Percentiles rank a stretch among this genome's conserved stretches.
Conservation (phyloP, 345 rosid species). For the Hibiscus syriacus region DNA sequence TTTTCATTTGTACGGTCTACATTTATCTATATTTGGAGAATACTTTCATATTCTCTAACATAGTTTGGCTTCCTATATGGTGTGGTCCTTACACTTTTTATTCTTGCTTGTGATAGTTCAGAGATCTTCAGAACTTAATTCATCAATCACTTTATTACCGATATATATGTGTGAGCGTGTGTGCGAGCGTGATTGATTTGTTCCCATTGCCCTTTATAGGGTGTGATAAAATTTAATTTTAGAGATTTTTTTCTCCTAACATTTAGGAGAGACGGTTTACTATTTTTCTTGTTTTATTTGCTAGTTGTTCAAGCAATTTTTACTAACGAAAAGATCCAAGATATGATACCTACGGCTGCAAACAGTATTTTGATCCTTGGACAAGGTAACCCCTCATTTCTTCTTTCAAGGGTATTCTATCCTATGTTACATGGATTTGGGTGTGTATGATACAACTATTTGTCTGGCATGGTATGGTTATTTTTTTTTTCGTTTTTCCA, state of each 20-base stretch:
- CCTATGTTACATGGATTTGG: neutral
- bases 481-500: too few species aligned
- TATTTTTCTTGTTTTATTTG: constrained; percentile 12
- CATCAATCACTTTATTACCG: neutral
- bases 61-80: neutral
- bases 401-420: neutral
- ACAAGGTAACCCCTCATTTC: constrained; percentile 39
- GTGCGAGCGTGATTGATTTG: neutral
- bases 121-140: neutral
- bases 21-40: neutral
- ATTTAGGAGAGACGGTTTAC: neutral
- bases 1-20: too few species aligned
- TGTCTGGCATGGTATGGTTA: too few species aligned
- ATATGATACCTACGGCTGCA: constrained; percentile 37
- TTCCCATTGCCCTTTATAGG: neutral
- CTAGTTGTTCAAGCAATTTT: constrained; percentile 55
- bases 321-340: constrained; percentile 54
- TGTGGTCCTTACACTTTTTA: neutral
- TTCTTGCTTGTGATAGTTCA: neutral
- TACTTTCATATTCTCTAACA: neutral
- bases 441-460: too few species aligned
- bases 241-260: neutral
- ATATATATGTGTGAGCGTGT: too few species aligned
- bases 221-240: neutral
- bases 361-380: constrained; percentile 64